Conservation (phyloP, 164 flowering plant genomes). For the Nymphaea thermarum region DNA sequence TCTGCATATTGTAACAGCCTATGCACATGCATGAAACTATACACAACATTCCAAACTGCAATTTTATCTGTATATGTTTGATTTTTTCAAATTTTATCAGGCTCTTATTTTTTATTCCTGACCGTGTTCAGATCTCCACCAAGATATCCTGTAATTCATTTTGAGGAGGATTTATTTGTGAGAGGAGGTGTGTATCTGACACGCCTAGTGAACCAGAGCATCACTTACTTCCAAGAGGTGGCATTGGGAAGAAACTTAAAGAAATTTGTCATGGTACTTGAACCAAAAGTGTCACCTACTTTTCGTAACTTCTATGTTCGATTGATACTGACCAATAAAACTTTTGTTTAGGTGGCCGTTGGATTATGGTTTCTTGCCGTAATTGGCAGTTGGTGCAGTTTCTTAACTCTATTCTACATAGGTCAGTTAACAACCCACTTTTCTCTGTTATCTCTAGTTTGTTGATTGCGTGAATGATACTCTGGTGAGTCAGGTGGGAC, state of each 20-base stretch:
- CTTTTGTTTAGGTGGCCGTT: constrained; percentile 47
- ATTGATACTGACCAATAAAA: neutral
- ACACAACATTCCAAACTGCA: too few species aligned
- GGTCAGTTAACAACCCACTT: constrained; percentile 23
- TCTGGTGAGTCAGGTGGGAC: too few species aligned
- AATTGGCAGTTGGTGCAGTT: constrained; percentile 60
- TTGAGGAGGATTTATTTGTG: constrained; percentile 43
- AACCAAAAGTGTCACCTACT: neutral
- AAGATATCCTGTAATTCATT: constrained; percentile 38
- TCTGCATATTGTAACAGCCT: neutral
- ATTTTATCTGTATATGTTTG: neutral
- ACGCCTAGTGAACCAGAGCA: constrained; percentile 28
- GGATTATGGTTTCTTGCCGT: constrained; percentile 73
- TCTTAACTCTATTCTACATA: constrained; percentile 71
- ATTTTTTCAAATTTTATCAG: too few species aligned
- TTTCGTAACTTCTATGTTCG: neutral
- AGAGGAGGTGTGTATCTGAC: constrained; percentile 28
- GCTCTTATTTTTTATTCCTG: neutral
- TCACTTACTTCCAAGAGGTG: constrained; percentile 23
- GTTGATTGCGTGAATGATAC: too few species aligned
- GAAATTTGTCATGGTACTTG: constrained; percentile 40
- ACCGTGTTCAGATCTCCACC: constrained; percentile 47
- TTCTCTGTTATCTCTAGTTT: too few species aligned
- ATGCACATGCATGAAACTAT: too few species aligned
- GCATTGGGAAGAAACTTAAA: constrained; percentile 55